A percentile compares a stretch with the other conserved stretches of the same genome.
phyloP scores from a whole-genome alignment of 2,329 filamentous ascomycete species.

The Hymenoscyphus infarciens region DNA sequence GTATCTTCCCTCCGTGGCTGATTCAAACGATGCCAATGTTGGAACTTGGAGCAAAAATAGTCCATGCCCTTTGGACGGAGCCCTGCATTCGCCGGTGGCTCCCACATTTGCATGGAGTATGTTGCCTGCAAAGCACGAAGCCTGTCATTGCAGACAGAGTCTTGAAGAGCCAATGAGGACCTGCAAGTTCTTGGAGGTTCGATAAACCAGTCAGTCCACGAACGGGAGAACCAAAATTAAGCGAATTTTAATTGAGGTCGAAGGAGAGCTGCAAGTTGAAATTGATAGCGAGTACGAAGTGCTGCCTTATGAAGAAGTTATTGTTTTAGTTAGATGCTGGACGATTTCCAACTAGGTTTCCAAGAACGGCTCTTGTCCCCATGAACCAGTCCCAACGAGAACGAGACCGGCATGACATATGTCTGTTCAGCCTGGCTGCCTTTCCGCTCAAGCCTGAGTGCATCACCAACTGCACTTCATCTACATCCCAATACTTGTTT shows the following conservation, averaged over 20 bases:
- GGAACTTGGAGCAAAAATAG: slow-evolving; percentile 11
- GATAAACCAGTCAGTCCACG: background rate
- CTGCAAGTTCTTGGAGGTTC: no score
- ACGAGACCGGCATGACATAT: slow-evolving; percentile 8
- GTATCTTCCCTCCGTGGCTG: slow-evolving; percentile 5
- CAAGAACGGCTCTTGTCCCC: no score
- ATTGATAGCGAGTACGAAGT: no score
- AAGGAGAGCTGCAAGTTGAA: no score
- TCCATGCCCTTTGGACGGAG: slow-evolving; percentile 19
- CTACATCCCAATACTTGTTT: slow-evolving; percentile 11
- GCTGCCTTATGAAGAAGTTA: no score
- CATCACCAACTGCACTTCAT: slow-evolving; percentile 20
- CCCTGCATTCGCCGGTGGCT: slow-evolving; percentile 22
- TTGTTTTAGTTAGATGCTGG: no score
- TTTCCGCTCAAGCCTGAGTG: slow-evolving; percentile 20
- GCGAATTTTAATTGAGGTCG: no score
- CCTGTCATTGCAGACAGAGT: slow-evolving; percentile 3
- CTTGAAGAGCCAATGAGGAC: background rate
- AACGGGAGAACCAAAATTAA: no score
- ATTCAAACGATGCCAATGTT: slow-evolving; percentile 6
- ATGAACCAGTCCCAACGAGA: slow-evolving; percentile 4
- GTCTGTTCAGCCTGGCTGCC: slow-evolving; percentile 14
- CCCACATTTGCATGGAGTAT: slow-evolving; percentile 14
- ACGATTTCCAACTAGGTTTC: no score
- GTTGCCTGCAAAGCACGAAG: slow-evolving; percentile 16